Conservation (phyloP, 75 land plant species). For the Cunninghamia lanceolata region DNA sequence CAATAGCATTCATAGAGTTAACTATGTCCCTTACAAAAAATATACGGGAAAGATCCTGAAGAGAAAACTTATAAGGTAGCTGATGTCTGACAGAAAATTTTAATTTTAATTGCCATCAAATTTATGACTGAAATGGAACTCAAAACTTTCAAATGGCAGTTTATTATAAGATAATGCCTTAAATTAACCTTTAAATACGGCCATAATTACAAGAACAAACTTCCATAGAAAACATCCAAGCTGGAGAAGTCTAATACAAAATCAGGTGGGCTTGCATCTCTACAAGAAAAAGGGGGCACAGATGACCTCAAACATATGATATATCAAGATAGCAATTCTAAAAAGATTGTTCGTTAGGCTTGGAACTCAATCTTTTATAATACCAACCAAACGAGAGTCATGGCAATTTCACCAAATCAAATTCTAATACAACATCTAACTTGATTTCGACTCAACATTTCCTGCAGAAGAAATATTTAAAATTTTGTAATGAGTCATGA, state of each 20-base stretch:
- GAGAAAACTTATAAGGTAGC: not conserved
- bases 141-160: not conserved
- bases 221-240: not conserved
- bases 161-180: not conserved
- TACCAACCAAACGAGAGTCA: not conserved
- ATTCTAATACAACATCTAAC: not conserved
- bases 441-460: slow-evolving; percentile 2
- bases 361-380: not conserved
- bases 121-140: not conserved
- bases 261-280: not conserved
- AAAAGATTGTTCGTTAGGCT: not conserved
- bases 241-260: not conserved
- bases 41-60: not conserved
- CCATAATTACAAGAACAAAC: not conserved
- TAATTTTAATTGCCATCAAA: not conserved
- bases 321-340: not conserved
- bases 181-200: not conserved
- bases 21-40: not conserved
- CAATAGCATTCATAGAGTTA: not conserved
- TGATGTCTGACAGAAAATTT: not conserved
- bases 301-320: not conserved
- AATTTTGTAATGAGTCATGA: not conserved
- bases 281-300: not conserved
- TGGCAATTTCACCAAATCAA: not conserved
- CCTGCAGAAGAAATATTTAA: not conserved